Evolutionary conservation across 345 rosid genomes (phyloP).

Genomic region (Melastoma malabathricum): DNA sequence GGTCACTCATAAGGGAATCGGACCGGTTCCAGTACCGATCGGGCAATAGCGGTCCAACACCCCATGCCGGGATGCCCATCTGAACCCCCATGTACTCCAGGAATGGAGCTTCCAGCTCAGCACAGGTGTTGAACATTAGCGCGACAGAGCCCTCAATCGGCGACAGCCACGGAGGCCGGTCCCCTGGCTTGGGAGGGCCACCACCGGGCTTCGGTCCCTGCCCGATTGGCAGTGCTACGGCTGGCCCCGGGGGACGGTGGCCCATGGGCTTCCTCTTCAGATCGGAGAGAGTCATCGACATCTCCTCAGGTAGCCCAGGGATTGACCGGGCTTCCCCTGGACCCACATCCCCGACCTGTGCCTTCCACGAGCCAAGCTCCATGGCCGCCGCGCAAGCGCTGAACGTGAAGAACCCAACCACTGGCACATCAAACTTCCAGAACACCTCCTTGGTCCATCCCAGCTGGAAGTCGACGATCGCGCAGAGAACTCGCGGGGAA

Average conservation of each 20-base stretch:
- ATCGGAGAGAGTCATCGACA: conserved; percentile 16
- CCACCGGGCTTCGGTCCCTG: neutral
- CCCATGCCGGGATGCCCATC: conserved; percentile 22
- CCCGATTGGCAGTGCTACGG: too few relatives aligned
- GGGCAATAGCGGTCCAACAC: conserved; percentile 29
- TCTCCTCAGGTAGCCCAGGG: conserved; percentile 20
- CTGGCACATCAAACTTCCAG: conserved; percentile 9
- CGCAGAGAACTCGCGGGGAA: conserved; percentile 11
- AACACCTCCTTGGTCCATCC: conserved; percentile 12
- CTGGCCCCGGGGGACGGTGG: conserved; percentile 2
- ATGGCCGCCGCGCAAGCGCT: conserved; percentile 18
- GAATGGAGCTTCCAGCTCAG: conserved; percentile 20
- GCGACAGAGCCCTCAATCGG: conserved; percentile 9
- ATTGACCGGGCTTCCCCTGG: conserved; percentile 19
- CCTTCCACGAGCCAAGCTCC: conserved; percentile 18
- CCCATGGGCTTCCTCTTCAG: conserved; percentile 10
- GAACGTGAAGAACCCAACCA: conserved; percentile 16
- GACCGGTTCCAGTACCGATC: conserved; percentile 14
- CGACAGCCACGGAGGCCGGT: conserved; percentile 21
- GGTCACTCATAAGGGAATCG: conserved; percentile 15
- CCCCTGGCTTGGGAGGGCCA: conserved; percentile 19
- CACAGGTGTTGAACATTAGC: conserved; percentile 27
- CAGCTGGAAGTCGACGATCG: conserved; percentile 28
- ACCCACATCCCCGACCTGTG: conserved; percentile 5
- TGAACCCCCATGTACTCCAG: conserved; percentile 13